phyloP scores from a whole-genome alignment of 441 rosid species.

The Croton setiger region DNA sequence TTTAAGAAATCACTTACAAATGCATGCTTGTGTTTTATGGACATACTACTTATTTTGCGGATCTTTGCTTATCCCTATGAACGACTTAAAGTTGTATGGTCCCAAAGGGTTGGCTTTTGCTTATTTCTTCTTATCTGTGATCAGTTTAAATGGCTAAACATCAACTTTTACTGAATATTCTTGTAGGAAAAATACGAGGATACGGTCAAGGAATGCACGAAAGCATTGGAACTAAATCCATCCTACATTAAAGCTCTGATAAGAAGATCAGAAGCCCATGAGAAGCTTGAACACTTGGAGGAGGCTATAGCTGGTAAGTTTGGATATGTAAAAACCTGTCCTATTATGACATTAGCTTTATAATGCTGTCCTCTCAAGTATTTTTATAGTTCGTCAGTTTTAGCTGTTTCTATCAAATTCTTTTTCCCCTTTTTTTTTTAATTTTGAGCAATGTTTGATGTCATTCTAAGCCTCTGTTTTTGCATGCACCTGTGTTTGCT shows the following conservation, averaged over 20 bases:
- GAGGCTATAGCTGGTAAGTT: conserved; percentile 78
- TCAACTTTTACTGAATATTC: background rate
- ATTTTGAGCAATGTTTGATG: background rate
- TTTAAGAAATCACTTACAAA: background rate
- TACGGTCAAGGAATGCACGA: conserved; percentile 77
- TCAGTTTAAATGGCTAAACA: background rate
- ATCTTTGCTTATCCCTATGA: background rate
- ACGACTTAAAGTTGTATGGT: no score
- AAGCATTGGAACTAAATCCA: conserved; percentile 77
- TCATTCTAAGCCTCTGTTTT: background rate
- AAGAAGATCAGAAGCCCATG: conserved; percentile 84
- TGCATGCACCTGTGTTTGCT: background rate
- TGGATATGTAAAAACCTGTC: background rate
- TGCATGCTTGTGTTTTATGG: background rate
- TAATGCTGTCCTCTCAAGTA: background rate
- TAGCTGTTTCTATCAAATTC: background rate
- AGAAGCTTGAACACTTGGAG: conserved; percentile 85
- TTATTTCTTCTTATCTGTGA: background rate
- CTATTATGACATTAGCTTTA: background rate
- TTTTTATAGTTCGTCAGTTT: background rate
- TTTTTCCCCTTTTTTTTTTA: no score
- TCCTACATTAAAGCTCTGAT: conserved; percentile 70
- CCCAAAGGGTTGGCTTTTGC: background rate
- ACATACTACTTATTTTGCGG: background rate
- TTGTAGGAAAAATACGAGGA: conserved; percentile 73